Conservation (phyloP, 2,329 filamentous ascomycete species). For the Lachnellula suecica region DNA sequence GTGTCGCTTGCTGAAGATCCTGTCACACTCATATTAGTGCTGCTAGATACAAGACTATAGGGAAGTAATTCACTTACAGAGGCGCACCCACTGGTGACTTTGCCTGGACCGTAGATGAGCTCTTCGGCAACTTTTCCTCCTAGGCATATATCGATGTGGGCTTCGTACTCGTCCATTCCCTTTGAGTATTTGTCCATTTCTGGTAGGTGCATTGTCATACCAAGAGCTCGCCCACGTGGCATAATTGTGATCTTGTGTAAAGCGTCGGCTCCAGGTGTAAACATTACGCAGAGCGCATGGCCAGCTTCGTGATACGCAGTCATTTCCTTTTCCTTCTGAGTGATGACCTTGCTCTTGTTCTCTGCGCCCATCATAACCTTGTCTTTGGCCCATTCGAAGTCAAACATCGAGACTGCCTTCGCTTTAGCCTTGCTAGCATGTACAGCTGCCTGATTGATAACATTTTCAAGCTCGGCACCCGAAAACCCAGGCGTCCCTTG, state of each 20-base stretch:
- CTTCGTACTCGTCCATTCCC: slow-evolving; percentile 81
- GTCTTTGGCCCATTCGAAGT: slow-evolving; percentile 98
- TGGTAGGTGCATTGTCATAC: slow-evolving; percentile 83
- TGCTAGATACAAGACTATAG: slow-evolving; percentile 1
- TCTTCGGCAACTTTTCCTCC: slow-evolving; percentile 90
- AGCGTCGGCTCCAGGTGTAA: slow-evolving; percentile 69
- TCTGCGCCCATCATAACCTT: slow-evolving; percentile 97
- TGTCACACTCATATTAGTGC: slow-evolving; percentile 38
- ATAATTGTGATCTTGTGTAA: slow-evolving; percentile 98
- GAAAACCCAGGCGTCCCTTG: slow-evolving; percentile 89
- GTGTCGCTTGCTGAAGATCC: slow-evolving; percentile 84
- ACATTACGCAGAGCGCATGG: slow-evolving; percentile 86
- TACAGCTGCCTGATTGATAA: slow-evolving; percentile 94
- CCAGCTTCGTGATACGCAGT: slow-evolving; percentile 97
- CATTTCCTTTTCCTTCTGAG: slow-evolving; percentile 89
- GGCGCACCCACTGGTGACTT: slow-evolving; percentile 86
- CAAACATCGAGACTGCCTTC: slow-evolving; percentile 69
- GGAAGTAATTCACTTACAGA: slow-evolving; percentile 51
- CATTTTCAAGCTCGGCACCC: slow-evolving; percentile 92
- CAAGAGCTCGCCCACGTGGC: slow-evolving; percentile 81
- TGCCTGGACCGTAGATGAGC: slow-evolving; percentile 85
- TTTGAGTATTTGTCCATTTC: slow-evolving; percentile 91
- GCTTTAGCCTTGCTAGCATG: slow-evolving; percentile 88
- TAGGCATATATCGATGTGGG: slow-evolving; percentile 76
- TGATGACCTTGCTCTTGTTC: slow-evolving; percentile 83